These are phyloP conservation scores for Colletotrichum tropicicola DNA, from an alignment of 2,329 filamentous ascomycete species.

Conservation along the genomic window DNA sequence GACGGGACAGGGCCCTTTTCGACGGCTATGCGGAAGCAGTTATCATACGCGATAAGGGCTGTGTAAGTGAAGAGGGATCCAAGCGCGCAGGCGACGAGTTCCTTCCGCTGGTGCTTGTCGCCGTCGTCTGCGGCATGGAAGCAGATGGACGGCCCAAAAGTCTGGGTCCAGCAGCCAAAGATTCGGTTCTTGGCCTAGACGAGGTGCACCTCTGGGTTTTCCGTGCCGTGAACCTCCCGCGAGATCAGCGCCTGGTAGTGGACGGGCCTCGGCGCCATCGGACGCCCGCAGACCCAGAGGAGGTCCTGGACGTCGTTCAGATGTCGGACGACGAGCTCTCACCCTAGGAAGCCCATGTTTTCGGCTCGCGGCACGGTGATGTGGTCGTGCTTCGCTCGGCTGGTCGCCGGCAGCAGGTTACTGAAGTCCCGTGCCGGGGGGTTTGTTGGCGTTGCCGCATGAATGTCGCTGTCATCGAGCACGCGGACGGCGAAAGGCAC, in stretches of 20 bases:
- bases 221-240: slow-evolving; percentile 44
- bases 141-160: slow-evolving; percentile 43
- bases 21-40: slow-evolving; percentile 47
- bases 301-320: slow-evolving; percentile 36
- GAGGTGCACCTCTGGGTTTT: slow-evolving; percentile 48
- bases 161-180: slow-evolving; percentile 47
- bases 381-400: slow-evolving; percentile 39
- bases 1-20: slow-evolving; percentile 44
- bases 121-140: slow-evolving; percentile 10
- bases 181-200: slow-evolving; percentile 48
- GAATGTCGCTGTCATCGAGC: slow-evolving; percentile 12
- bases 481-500: slow-evolving; percentile 27
- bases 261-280: slow-evolving; percentile 36
- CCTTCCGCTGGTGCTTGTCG: slow-evolving; percentile 9
- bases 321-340: slow-evolving; percentile 41
- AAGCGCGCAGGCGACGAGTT: slow-evolving; percentile 41
- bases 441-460: background rate
- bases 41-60: slow-evolving; percentile 46
- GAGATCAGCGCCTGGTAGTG: slow-evolving; percentile 36
- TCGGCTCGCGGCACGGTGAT: slow-evolving; percentile 35
- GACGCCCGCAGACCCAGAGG: slow-evolving; percentile 39
- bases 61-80: slow-evolving; percentile 50
- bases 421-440: slow-evolving; percentile 21
- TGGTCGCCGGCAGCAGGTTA: slow-evolving; percentile 39
- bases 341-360: slow-evolving; percentile 34